These are phyloP conservation scores for Fusarium longipes DNA, from an alignment of 2,329 filamentous ascomycete species.

Conservation along the genomic window DNA sequence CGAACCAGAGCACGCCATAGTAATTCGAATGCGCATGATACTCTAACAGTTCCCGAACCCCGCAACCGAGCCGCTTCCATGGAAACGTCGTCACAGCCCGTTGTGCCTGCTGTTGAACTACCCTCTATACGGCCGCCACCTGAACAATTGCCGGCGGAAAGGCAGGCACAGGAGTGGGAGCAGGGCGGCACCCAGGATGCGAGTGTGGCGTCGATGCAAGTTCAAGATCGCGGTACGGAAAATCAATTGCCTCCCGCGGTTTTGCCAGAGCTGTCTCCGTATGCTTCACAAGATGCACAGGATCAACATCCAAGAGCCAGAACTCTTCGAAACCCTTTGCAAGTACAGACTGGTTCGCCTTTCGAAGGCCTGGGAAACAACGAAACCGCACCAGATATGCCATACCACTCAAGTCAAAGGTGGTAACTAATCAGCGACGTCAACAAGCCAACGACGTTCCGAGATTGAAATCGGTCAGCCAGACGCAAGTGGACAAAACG, in stretches of 20 bases:
- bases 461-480: neutral
- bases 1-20: constrained; percentile 47
- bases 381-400: constrained; percentile 15
- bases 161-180: constrained; percentile 15
- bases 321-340: constrained; percentile 29
- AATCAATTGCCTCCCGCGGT: constrained; percentile 16
- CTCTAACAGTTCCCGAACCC: constrained; percentile 3
- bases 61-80: constrained; percentile 3
- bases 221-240: constrained; percentile 4
- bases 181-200: neutral
- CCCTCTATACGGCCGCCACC: constrained; percentile 18
- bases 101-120: constrained; percentile 1
- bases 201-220: neutral
- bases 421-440: constrained; percentile 21
- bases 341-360: constrained; percentile 5
- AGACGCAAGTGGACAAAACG: neutral
- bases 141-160: constrained; percentile 12
- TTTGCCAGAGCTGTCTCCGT: constrained; percentile 31
- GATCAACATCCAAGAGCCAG: constrained; percentile 7
- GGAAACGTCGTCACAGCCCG: constrained; percentile 6
- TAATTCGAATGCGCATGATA: constrained; percentile 20
- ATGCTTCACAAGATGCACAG: constrained; percentile 7
- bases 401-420: constrained; percentile 23
- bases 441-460: neutral
- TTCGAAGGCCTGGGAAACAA: constrained; percentile 10